Base-by-base conservation (phyloP, 352 stramenopile genomes). In the Pythium utonaiense region DNA sequence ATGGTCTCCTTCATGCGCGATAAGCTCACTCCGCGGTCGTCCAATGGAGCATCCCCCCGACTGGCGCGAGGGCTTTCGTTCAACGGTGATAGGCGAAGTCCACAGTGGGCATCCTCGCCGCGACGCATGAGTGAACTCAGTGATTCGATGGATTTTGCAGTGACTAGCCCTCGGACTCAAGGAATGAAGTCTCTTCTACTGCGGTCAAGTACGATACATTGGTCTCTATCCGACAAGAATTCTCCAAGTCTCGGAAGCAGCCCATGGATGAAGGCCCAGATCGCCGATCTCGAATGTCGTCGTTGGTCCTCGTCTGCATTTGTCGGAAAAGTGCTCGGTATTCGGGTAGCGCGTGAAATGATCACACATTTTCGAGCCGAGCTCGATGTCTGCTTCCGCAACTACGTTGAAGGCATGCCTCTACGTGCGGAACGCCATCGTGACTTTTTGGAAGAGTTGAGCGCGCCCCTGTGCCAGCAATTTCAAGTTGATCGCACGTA, bases 281-380 rank as follows among this genome's bases (percentile, higher is more conserved):
- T 95, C 47, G 83, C 83, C 7, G 85, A 95, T 55, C 82, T 95
- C 41, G 85, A 95, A 60, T 95, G 85, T 64, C 67, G 85, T n/a
- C 69, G 82, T 9, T 92, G 81, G 83, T 80, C 85, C 38, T 95
- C 85, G 27, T 95, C 82, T 22, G 83, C 83, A 5, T 93, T 95
- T 73, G 85, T 95, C 21, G 85, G 82, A 4, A 95, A 93, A 48
- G 89, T 93, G 80, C 88, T 95, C 61, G 85, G 85, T 7, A 87
- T 93, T 51, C 82, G 81, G 24, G 83, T 95, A 2, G 83, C 85
- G 19, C 76, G 83, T 4, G 82, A 93, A 58, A 91, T 95, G 83
- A 95, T 95, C 42, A 89, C 72, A 21, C 77, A 92, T 52, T 93
- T 91, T 57, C 78, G 85, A n/a, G 58, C 64, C 16, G 78, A 88